These are phyloP conservation scores for Ajuga chamaepitys DNA, from an alignment of 257 asterid genomes.

Conservation along the genomic window DNA sequence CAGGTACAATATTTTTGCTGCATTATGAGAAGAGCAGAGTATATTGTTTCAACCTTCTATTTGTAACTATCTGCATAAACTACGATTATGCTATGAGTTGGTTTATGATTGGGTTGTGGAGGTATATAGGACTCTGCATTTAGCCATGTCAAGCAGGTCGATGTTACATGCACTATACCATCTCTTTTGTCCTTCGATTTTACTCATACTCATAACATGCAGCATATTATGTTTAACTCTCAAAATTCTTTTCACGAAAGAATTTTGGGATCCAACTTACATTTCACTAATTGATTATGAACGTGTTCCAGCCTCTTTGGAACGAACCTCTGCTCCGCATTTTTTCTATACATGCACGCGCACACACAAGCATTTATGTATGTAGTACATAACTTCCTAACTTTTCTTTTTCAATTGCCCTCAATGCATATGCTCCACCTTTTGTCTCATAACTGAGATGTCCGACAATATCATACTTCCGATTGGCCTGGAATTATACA, in stretches of 20 bases:
- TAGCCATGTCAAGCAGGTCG: not conserved
- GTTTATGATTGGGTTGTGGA: not conserved
- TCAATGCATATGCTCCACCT: not conserved
- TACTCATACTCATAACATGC: not conserved
- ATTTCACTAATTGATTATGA: constrained; percentile 4
- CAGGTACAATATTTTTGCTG: constrained; percentile 37
- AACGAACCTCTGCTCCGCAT: not conserved
- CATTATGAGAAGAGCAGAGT: not conserved
- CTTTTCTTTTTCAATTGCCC: not conserved
- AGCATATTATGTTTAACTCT: not conserved
- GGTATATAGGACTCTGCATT: not conserved
- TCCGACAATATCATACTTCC: not conserved
- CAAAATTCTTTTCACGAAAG: not conserved
- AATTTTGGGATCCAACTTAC: not conserved
- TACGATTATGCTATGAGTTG: not conserved
- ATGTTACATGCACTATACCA: not conserved
- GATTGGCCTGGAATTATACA: not conserved
- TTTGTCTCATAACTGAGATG: not conserved
- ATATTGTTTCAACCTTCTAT: not conserved
- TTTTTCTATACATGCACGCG: too few species aligned
- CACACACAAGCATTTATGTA: too few species aligned
- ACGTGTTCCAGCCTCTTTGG: not conserved
- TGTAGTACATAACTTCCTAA: not conserved
- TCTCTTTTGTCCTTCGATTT: not conserved
- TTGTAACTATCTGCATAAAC: not conserved